These are phyloP conservation scores for Pugionium dolabratum DNA, from an alignment of 345 rosid genomes.

Conservation along the genomic window DNA sequence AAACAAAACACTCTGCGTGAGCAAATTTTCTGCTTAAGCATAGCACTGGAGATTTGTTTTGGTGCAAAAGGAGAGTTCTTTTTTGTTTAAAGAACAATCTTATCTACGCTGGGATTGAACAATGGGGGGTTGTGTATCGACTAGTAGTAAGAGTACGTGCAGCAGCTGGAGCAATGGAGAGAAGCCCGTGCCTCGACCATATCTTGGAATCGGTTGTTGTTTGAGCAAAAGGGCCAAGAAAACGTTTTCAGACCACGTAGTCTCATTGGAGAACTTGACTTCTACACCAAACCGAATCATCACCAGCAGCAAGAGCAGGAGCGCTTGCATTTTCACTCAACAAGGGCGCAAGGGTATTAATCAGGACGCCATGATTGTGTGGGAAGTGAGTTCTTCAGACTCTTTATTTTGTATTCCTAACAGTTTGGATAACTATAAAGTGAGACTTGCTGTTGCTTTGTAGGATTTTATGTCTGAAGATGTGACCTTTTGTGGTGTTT, in stretches of 20 bases:
- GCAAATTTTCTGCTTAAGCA: constrained; percentile 43
- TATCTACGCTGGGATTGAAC: constrained; percentile 28
- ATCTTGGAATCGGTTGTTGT: constrained; percentile 57
- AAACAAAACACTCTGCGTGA: constrained; percentile 28
- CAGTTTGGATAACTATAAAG: constrained; percentile 17
- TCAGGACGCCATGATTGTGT: constrained; percentile 97
- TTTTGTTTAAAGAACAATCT: constrained; percentile 31
- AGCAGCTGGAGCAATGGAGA: constrained; percentile 88
- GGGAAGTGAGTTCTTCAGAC: constrained; percentile 77
- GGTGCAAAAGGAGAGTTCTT: constrained; percentile 30
- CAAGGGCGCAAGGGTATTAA: constrained; percentile 99
- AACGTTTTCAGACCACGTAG: constrained; percentile 72
- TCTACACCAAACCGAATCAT: constrained; percentile 75
- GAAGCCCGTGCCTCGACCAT: constrained; percentile 42
- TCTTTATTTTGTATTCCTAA: constrained; percentile 16
- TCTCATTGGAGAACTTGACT: constrained; percentile 59
- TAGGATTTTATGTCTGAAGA: constrained; percentile 76
- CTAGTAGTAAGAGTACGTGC: constrained; percentile 80
- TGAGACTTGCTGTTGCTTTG: not conserved
- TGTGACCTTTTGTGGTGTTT: constrained; percentile 88
- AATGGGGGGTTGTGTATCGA: constrained; percentile 97
- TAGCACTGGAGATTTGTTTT: constrained; percentile 44
- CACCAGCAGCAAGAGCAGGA: constrained; percentile 78
- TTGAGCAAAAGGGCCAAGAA: constrained; percentile 53
- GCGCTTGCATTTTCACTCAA: constrained; percentile 92